Conservation (phyloP, 345 rosid genomes). For the Orychophragmus violaceus region DNA sequence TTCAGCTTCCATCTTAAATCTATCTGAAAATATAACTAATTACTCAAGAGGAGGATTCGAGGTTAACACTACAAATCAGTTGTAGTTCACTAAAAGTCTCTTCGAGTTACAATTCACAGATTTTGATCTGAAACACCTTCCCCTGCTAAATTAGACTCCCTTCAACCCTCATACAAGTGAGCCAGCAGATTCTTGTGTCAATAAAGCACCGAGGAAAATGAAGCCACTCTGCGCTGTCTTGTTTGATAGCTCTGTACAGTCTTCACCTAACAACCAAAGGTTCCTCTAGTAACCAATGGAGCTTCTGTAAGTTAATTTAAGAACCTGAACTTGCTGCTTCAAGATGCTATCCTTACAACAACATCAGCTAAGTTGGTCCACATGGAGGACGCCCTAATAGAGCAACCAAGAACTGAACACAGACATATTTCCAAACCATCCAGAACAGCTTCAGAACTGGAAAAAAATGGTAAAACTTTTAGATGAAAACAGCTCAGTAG, state of each 20-base stretch:
- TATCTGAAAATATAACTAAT: background rate
- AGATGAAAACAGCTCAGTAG: too few relatives aligned
- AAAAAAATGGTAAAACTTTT: too few relatives aligned
- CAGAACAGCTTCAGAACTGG: too few relatives aligned
- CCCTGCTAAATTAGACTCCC: slow-evolving; percentile 2
- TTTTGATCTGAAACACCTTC: slow-evolving; percentile 13
- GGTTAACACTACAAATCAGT: slow-evolving; percentile 17
- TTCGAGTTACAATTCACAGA: slow-evolving; percentile 27
- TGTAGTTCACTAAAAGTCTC: slow-evolving; percentile 16
- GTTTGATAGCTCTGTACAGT: too few relatives aligned
- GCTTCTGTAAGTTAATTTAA: slow-evolving; percentile 1
- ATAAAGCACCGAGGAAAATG: too few relatives aligned
- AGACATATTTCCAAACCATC: too few relatives aligned
- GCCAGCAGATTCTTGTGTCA: too few relatives aligned
- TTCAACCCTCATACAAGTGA: slow-evolving; percentile 14
- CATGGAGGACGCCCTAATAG: slow-evolving; percentile 31
- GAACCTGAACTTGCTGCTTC: background rate
- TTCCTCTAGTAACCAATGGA: too few relatives aligned
- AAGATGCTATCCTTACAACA: background rate
- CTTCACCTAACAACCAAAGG: too few relatives aligned
- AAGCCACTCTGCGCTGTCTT: too few relatives aligned
- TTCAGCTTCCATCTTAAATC: slow-evolving; percentile 63
- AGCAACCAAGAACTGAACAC: too few relatives aligned
- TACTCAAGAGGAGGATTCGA: background rate
- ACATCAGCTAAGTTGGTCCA: slow-evolving; percentile 15